A percentile compares a stretch with the other conserved stretches of the same genome.
These are phyloP conservation scores for Lentinula sp. DNA, from an alignment of 768 basidiomycete species.

Conservation along the genomic window DNA sequence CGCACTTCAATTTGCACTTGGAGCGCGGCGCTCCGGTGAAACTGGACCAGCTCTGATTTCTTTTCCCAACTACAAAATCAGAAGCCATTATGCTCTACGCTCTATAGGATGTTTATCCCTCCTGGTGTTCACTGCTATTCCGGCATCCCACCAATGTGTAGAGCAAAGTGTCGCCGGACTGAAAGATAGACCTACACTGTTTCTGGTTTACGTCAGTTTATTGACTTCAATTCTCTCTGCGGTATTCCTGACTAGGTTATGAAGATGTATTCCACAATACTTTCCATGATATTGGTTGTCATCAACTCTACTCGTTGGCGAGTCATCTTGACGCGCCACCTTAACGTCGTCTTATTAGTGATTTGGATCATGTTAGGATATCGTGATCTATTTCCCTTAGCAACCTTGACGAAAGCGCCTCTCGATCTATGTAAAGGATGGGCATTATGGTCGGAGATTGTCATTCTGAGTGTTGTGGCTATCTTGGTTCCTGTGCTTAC, in stretches of 20 bases:
- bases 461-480: constrained; percentile 28
- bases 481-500: constrained; percentile 34
- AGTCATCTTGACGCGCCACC: background rate
- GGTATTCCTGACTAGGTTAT: background rate
- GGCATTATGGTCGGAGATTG: constrained; percentile 36
- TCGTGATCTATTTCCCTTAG: constrained; percentile 37
- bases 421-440: constrained; percentile 28
- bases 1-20: no score
- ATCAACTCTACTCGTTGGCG: background rate
- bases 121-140: background rate
- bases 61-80: background rate
- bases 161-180: background rate
- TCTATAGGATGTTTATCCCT: background rate
- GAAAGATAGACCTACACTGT: background rate
- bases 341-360: constrained; percentile 1
- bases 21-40: background rate
- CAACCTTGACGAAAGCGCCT: constrained; percentile 34
- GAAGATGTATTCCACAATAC: background rate
- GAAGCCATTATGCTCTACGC: background rate
- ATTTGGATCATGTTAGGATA: constrained; percentile 1
- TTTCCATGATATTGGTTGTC: background rate
- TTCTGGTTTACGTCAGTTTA: background rate
- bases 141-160: background rate
- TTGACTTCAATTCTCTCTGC: background rate
- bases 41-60: background rate